Conservation (phyloP, 805 yeast species). For the Lipomyces yamanashiensis region DNA sequence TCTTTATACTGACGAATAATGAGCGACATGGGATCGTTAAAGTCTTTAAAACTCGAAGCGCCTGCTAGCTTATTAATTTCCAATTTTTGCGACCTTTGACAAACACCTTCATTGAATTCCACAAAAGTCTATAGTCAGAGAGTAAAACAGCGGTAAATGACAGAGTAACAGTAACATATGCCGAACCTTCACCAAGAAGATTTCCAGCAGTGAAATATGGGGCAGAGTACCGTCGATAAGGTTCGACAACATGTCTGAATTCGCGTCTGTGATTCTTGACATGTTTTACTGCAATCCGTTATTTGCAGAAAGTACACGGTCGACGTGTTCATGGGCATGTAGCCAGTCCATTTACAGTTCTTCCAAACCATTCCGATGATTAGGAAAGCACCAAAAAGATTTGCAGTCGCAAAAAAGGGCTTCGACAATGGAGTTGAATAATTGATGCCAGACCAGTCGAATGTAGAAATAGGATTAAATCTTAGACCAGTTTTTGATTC, state of each 20-base stretch:
- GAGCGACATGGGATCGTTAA: conserved; percentile 28
- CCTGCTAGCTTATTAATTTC: conserved; percentile 43
- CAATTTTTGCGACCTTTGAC: conserved; percentile 47
- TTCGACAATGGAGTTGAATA: conserved; percentile 58
- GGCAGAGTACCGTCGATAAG: conserved; percentile 62
- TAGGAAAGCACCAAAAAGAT: conserved; percentile 38
- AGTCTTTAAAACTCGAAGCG: conserved; percentile 12
- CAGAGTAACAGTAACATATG: conserved; percentile 61
- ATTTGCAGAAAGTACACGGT: conserved; percentile 57
- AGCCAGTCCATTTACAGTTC: conserved; percentile 47
- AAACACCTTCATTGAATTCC: conserved; percentile 44
- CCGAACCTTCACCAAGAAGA: conserved; percentile 61
- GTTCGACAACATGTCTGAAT: conserved; percentile 52
- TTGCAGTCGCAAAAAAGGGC: conserved; percentile 61
- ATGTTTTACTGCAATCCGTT: conserved; percentile 56
- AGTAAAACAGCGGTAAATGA: conserved; percentile 50
- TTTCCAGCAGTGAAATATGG: conserved; percentile 70
- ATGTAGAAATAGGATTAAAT: conserved; percentile 47
- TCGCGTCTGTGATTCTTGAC: conserved; percentile 50
- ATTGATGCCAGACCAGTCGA: conserved; percentile 61
- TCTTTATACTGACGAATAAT: conserved; percentile 61
- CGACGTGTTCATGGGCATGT: conserved; percentile 55
- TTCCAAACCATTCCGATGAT: conserved; percentile 50
- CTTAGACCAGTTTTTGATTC: conserved; percentile 62
- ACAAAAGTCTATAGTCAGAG: conserved; percentile 11